Percentiles rank a stretch among this genome's conserved stretches.
Conservation (phyloP, 2,329 filamentous ascomycete species). For the Cercospora nicotianae region DNA sequence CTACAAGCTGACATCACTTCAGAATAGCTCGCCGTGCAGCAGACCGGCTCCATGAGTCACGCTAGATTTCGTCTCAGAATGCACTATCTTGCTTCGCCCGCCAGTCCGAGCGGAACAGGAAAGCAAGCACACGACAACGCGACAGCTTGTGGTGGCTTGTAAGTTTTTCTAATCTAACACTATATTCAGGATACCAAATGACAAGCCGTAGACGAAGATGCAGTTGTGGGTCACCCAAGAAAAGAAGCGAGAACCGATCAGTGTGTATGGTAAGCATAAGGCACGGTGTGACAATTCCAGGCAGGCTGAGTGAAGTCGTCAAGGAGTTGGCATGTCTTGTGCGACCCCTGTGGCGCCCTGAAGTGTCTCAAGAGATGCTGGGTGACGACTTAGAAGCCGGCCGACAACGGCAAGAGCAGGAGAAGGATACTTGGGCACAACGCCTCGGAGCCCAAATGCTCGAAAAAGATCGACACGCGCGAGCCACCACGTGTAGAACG, state of each 20-base stretch:
- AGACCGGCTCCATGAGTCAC: not conserved
- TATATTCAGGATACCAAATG: not conserved
- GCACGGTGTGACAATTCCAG: not conserved
- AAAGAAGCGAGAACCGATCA: not conserved
- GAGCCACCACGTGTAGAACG: not conserved
- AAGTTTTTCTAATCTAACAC: not conserved
- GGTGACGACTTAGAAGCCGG: not conserved
- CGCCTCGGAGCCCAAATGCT: not conserved
- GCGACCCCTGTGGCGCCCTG: slow-evolving; percentile 3
- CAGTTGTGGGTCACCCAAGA: not conserved
- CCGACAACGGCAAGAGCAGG: not conserved
- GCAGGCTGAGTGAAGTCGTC: slow-evolving; percentile 3
- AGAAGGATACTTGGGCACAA: not conserved
- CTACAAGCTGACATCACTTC: slow-evolving; percentile 7
- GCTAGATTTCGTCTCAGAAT: not conserved
- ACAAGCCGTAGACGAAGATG: not conserved
- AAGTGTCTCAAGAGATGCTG: slow-evolving; percentile 2
- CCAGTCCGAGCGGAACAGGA: slow-evolving; percentile 12
- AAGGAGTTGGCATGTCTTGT: slow-evolving; percentile 8
- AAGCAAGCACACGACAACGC: slow-evolving; percentile 41
- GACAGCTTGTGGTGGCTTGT: slow-evolving; percentile 33
- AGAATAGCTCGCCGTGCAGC: slow-evolving; percentile 10
- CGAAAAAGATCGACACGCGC: not conserved
- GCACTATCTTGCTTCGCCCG: slow-evolving; percentile 5
- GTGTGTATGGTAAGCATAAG: not conserved